Evolutionary conservation across 768 basidiomycete genomes (phyloP).

Genomic region (Pleurotus salmoneostramineus): DNA sequence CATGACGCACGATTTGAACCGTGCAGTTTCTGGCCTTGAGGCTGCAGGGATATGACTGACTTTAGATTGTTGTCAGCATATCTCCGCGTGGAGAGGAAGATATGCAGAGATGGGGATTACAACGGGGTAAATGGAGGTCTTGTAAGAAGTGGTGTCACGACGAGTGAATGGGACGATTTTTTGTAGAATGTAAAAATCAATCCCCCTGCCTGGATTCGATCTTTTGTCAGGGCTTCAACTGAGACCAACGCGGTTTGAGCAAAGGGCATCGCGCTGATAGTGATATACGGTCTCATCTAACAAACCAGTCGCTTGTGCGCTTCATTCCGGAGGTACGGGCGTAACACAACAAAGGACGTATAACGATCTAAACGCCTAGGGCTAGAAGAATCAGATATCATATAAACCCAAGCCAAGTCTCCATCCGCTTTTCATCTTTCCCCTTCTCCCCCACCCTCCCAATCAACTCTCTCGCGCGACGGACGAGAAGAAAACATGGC

Average conservation of each 20-base stretch:
- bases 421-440: neutral
- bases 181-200: no score
- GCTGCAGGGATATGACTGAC: no score
- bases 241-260: neutral
- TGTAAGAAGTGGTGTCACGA: no score
- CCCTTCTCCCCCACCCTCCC: neutral
- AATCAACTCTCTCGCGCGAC: constrained; percentile 16
- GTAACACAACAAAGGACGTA: neutral
- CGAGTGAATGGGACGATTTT: no score
- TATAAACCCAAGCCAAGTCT: neutral
- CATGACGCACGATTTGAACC: no score
- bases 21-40: no score
- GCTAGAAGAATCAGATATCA: neutral
- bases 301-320: constrained; percentile 6
- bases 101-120: no score
- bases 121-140: no score
- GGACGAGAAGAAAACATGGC: constrained; percentile 35
- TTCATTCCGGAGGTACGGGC: constrained; percentile 3
- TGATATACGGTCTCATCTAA: constrained; percentile 1
- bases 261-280: neutral
- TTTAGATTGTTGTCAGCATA: no score
- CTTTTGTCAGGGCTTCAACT: neutral
- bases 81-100: no score
- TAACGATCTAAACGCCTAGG: constrained; percentile 7
- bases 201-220: neutral